phyloP scores from a whole-genome alignment of 352 stramenopile genomes.

The Phytophthora ramorum region DNA sequence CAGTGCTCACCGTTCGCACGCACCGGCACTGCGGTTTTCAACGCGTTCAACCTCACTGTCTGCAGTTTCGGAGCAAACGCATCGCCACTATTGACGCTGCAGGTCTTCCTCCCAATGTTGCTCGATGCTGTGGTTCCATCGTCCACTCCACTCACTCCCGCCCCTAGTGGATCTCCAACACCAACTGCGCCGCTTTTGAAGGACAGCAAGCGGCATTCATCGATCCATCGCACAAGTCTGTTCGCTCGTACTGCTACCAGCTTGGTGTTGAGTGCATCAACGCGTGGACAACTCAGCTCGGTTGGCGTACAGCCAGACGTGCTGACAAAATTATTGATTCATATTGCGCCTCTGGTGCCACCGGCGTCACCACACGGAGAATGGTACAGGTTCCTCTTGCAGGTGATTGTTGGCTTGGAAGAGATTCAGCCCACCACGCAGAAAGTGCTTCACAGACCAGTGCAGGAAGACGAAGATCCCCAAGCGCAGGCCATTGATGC shows the following conservation, averaged over 20 bases:
- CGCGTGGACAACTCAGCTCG: slow-evolving; percentile 10
- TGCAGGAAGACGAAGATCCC: neutral
- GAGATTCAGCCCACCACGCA: slow-evolving; percentile 5
- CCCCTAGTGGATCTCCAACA: neutral
- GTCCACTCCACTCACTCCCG: neutral
- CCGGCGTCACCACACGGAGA: slow-evolving; percentile 14
- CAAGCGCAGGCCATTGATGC: neutral
- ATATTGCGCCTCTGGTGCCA: slow-evolving; percentile 25
- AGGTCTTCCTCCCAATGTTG: slow-evolving; percentile 46
- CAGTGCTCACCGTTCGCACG: slow-evolving; percentile 25
- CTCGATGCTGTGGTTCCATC: slow-evolving; percentile 8
- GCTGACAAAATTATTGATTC: slow-evolving; percentile 22
- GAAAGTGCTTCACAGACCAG: slow-evolving; percentile 4
- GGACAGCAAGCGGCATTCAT: slow-evolving; percentile 13
- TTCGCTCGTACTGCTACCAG: slow-evolving; percentile 9
- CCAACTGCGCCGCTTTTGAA: slow-evolving; percentile 1
- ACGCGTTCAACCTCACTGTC: slow-evolving; percentile 41
- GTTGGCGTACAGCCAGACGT: slow-evolving; percentile 10
- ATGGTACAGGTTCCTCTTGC: slow-evolving; percentile 43
- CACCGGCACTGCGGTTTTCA: slow-evolving; percentile 51
- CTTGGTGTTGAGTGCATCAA: slow-evolving; percentile 9
- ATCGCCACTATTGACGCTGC: slow-evolving; percentile 36
- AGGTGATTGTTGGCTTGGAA: slow-evolving; percentile 21
- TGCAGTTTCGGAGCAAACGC: neutral
- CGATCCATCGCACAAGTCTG: slow-evolving; percentile 9